Evolutionary conservation across 2,329 filamentous ascomycete genomes (phyloP).

Genomic region (Orbilia oligospora): DNA sequence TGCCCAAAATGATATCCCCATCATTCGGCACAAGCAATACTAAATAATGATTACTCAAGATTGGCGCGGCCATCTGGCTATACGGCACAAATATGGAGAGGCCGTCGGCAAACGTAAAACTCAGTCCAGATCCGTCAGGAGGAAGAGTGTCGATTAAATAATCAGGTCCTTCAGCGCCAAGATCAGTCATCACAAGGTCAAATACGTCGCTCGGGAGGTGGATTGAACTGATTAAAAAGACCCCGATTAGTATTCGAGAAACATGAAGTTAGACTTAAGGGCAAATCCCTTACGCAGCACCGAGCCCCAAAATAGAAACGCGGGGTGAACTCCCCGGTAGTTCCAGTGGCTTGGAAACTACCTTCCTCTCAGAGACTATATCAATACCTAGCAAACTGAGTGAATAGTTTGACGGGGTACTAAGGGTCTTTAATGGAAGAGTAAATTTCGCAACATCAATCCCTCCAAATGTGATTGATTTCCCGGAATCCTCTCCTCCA

Average conservation of each 20-base stretch:
- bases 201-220: constrained; percentile 16
- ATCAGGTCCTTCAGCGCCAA: constrained; percentile 20
- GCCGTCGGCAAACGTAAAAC: constrained; percentile 21
- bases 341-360: constrained; percentile 12
- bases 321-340: background rate
- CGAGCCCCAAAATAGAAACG: constrained; percentile 22
- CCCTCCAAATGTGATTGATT: constrained; percentile 44
- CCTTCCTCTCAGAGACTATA: background rate
- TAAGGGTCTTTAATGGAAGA: constrained; percentile 23
- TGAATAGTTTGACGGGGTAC: constrained; percentile 5
- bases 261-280: background rate
- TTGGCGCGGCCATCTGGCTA: constrained; percentile 14
- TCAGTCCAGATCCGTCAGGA: constrained; percentile 13
- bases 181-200: constrained; percentile 8
- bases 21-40: constrained; percentile 4
- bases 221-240: constrained; percentile 27
- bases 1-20: constrained; percentile 11
- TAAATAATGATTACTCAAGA: background rate
- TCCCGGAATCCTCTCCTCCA: constrained; percentile 29
- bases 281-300: constrained; percentile 28
- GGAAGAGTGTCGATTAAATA: constrained; percentile 14
- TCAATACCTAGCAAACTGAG: constrained; percentile 15
- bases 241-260: background rate
- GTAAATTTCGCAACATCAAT: constrained; percentile 41
- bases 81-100: constrained; percentile 33